Evolutionary conservation across 2,329 filamentous ascomycete genomes (phyloP).

Genomic region (Diaporthe batatas): DNA sequence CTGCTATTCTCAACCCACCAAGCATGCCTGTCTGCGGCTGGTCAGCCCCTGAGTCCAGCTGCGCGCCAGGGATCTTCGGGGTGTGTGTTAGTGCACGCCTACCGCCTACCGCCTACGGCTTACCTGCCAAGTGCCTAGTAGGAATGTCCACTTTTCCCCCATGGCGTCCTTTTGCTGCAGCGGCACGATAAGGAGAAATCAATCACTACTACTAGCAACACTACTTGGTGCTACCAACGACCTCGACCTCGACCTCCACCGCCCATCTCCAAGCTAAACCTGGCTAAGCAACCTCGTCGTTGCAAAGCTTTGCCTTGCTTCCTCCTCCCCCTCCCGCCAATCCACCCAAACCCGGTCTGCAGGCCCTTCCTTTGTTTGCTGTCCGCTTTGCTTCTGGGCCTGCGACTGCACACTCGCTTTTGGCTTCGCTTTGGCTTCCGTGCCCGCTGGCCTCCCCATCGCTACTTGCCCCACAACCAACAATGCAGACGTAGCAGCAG

Average conservation of each 20-base stretch:
- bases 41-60: constrained; percentile 17
- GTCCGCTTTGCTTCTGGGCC: background rate
- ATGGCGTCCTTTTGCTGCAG: background rate
- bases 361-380: background rate
- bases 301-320: background rate
- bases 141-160: constrained; percentile 12
- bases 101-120: background rate
- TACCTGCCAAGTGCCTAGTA: background rate
- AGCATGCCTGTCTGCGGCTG: background rate
- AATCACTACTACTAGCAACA: no score
- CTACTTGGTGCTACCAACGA: background rate
- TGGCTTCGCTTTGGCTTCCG: background rate
- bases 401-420: constrained; percentile 13
- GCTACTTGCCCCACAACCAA: constrained; percentile 6
- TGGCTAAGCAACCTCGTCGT: background rate
- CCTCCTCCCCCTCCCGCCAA: background rate
- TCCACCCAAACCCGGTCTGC: background rate
- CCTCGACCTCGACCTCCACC: no score
- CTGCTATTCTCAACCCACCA: constrained; percentile 18
- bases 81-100: constrained; percentile 3
- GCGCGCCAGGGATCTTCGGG: constrained; percentile 6
- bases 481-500: constrained; percentile 40
- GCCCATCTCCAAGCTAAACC: background rate
- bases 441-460: constrained; percentile 11
- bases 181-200: constrained; percentile 28